Evolutionary conservation across 192 early-diverging fungal species (phyloP).

Genomic region (Umbelopsis isabellina): DNA sequence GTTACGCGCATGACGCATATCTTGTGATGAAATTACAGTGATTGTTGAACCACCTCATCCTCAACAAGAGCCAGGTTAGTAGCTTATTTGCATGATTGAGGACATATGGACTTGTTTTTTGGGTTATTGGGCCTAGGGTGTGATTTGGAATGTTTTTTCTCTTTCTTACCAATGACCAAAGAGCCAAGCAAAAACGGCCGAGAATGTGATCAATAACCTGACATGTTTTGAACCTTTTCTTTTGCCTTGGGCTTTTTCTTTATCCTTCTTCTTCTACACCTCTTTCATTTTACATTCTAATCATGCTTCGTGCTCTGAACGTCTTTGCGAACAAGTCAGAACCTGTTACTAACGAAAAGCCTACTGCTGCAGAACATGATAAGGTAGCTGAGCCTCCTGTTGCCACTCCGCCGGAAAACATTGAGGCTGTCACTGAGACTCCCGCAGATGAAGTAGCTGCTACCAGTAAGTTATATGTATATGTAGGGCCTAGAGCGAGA

Average conservation of each 20-base stretch:
- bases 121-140: no score
- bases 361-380: constrained; percentile 13
- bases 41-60: constrained; percentile 22
- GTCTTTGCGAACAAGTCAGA: constrained; percentile 1
- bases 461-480: background rate
- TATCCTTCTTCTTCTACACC: background rate
- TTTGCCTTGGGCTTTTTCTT: background rate
- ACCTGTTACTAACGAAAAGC: constrained; percentile 14
- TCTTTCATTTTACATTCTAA: background rate
- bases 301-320: constrained; percentile 16
- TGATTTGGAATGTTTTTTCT: no score
- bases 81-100: background rate
- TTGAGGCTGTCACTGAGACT: constrained; percentile 9
- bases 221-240: no score
- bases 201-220: constrained; percentile 2
- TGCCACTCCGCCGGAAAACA: constrained; percentile 16
- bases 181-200: no score
- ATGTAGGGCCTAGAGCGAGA: background rate
- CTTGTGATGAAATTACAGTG: constrained; percentile 11
- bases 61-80: constrained; percentile 18
- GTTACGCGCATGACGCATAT: constrained; percentile 13
- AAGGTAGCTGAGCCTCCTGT: constrained; percentile 21
- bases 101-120: no score
- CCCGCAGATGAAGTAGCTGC: background rate
- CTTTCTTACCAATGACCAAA: no score